Evolutionary conservation across 1,284 basidiomycete species (phyloP), one percentile per base, ranked within the genome.

Genomic region (Moesziomyces sp.): DNA sequence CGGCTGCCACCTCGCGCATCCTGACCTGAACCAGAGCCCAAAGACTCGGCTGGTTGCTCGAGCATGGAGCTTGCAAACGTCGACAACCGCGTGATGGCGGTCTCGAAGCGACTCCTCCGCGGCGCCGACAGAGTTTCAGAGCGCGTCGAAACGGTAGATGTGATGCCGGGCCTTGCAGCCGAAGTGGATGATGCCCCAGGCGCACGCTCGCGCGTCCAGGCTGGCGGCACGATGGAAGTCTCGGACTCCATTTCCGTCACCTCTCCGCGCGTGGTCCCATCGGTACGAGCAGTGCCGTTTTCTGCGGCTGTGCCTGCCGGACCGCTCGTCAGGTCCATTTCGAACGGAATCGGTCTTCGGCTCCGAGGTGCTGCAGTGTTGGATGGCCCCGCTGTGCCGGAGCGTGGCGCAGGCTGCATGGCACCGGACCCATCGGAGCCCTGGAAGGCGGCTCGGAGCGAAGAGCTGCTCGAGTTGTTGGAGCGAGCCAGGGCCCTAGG

Each of bases 31-130:
- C 56, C 52, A 16, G 40, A 38, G 30, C 38, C 42, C 3, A 59
- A 56, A 0, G 34, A 24, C n/a, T 77, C 76, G 19, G 44, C 55
- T 4, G 59, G 67, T 23, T 57, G 57, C 21, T 78, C 78, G 18
- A 78, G 58, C 65, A 82, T 74, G n/a, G 76, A 70, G 34, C 66
- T 79, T 10, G 78, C 77, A 64, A 83, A 77, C 10, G 71, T 70
- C 21, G 80, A 81, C 3, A 84, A 61, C 23, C 81, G 63, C 21
- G 62, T 78, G 21, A 83, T 67, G 9, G 81, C 78, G 18, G 63
- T 72, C 48, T 73, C 75, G 28, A 66, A 76, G 5, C 70, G 71
- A 38, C 69, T 70, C 19, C 59, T 54, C 18, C 69, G 38, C 4
- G 57, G 55, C 28, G 52, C 43, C 2, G 52, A n/a, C 16, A 47